Evolutionary conservation across 2,329 filamentous ascomycete species (phyloP).

Genomic region (Hansfordia pulvinata): DNA sequence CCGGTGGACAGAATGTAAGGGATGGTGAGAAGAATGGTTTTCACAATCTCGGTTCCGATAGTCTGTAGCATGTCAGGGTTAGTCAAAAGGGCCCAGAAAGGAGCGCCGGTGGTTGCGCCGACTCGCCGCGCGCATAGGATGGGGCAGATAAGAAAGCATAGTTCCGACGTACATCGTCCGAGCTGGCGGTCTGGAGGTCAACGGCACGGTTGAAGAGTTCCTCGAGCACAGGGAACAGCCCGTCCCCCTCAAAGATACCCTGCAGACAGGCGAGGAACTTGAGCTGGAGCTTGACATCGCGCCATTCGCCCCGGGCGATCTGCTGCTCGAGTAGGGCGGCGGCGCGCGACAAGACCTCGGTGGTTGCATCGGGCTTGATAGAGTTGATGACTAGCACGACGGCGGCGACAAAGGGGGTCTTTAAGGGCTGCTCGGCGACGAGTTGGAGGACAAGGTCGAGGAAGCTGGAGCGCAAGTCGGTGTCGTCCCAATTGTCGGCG

Average conservation of each 20-base stretch:
- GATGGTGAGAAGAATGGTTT: conserved; percentile 89
- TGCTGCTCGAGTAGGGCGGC: conserved; percentile 49
- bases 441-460: conserved; percentile 63
- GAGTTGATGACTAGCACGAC: conserved; percentile 70
- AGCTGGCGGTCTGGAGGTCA: conserved; percentile 82
- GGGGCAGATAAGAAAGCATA: not conserved
- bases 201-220: conserved; percentile 88
- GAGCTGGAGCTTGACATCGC: conserved; percentile 78
- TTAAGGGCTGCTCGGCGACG: conserved; percentile 82
- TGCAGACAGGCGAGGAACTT: conserved; percentile 85
- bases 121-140: conserved; percentile 1
- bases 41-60: conserved; percentile 76
- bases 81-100: not conserved
- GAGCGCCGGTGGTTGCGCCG: too few relatives aligned
- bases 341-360: conserved; percentile 53
- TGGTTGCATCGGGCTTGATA: conserved; percentile 60
- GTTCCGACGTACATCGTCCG: conserved; percentile 62
- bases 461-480: conserved; percentile 61
- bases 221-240: conserved; percentile 72
- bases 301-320: conserved; percentile 67
- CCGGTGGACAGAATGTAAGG: conserved; percentile 75
- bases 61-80: conserved; percentile 26
- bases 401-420: conserved; percentile 88
- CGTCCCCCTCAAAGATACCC: conserved; percentile 66
- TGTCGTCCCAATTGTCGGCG: conserved; percentile 75